Evolutionary conservation across 1,284 basidiomycete species (phyloP).

Genomic region (Cutaneotrichosporon cavernicola): DNA sequence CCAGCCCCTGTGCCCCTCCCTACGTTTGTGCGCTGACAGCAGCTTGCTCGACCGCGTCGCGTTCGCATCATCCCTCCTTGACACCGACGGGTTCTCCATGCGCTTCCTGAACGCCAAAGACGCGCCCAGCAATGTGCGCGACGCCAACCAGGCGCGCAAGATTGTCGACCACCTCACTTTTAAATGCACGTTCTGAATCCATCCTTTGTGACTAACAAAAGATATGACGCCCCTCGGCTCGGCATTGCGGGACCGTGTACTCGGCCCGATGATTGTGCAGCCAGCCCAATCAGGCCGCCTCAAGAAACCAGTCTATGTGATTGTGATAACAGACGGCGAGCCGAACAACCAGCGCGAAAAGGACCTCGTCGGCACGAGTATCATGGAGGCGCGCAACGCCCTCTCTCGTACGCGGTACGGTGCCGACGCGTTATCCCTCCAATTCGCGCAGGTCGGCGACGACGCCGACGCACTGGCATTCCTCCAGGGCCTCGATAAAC

Average conservation of each 20-base stretch:
- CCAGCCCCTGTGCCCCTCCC: too few relatives aligned
- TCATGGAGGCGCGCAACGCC: conserved; percentile 34
- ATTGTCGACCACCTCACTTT: conserved; percentile 40
- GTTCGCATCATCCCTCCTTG: conserved; percentile 53
- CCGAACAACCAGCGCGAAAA: conserved; percentile 32
- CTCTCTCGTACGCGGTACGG: conserved; percentile 37
- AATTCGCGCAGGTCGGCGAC: conserved; percentile 23
- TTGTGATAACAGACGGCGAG: conserved; percentile 50
- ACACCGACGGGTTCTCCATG: conserved; percentile 55
- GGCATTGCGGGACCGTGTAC: conserved; percentile 12
- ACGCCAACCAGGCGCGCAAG: conserved; percentile 40
- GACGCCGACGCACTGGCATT: conserved; percentile 17
- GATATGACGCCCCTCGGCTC: conserved; percentile 28
- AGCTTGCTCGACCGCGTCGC: conserved; percentile 37
- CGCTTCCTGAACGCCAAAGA: conserved; percentile 53
- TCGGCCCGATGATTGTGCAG: conserved; percentile 15
- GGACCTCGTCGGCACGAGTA: conserved; percentile 30
- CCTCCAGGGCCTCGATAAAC: conserved; percentile 17
- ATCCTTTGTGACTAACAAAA: conserved; percentile 23
- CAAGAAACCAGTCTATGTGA: conserved; percentile 30
- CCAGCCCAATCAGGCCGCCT: conserved; percentile 10
- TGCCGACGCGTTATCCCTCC: conserved; percentile 14
- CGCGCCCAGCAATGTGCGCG: conserved; percentile 31
- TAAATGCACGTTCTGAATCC: conserved; percentile 15
- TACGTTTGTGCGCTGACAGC: neutral